Conservation (phyloP, 2,329 filamentous ascomycete species). For the Pezicula neosporulosa region DNA sequence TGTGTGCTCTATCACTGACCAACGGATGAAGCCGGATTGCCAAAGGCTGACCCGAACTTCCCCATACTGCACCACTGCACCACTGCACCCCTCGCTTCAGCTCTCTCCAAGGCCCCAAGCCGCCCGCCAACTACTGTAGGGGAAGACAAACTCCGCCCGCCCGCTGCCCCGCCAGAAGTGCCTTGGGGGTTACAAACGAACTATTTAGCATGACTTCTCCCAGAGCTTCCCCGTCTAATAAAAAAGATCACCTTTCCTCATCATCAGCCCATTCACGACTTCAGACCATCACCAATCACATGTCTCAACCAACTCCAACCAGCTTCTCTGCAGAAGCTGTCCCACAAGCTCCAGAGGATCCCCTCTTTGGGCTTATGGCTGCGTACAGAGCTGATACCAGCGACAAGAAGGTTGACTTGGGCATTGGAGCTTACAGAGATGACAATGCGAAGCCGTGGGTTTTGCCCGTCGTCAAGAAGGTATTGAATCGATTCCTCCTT, state of each 20-base stretch:
- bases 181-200: not conserved
- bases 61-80: too few species aligned
- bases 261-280: slow-evolving; percentile 47
- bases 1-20: too few species aligned
- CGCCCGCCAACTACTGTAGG: too few species aligned
- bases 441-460: slow-evolving; percentile 97
- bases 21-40: too few species aligned
- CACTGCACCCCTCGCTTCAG: too few species aligned
- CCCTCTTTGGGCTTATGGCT: slow-evolving; percentile 88
- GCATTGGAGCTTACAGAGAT: slow-evolving; percentile 91
- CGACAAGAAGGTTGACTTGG: slow-evolving; percentile 84
- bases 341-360: slow-evolving; percentile 89
- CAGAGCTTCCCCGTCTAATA: not conserved
- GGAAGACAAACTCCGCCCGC: too few species aligned
- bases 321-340: slow-evolving; percentile 75
- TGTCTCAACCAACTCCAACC: slow-evolving; percentile 52
- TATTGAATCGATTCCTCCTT: slow-evolving; percentile 37
- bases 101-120: too few species aligned
- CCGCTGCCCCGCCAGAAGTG: too few species aligned
- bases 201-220: slow-evolving; percentile 4
- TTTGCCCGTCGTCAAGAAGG: slow-evolving; percentile 93
- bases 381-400: slow-evolving; percentile 78
- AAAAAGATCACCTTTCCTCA: slow-evolving; percentile 8
- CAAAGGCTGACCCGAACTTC: too few species aligned
- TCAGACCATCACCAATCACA: slow-evolving; percentile 64